Evolutionary conservation across 2,329 filamentous ascomycete species (phyloP), one percentile per base, ranked within the genome.

Genomic region (Pyrenophora teres): DNA sequence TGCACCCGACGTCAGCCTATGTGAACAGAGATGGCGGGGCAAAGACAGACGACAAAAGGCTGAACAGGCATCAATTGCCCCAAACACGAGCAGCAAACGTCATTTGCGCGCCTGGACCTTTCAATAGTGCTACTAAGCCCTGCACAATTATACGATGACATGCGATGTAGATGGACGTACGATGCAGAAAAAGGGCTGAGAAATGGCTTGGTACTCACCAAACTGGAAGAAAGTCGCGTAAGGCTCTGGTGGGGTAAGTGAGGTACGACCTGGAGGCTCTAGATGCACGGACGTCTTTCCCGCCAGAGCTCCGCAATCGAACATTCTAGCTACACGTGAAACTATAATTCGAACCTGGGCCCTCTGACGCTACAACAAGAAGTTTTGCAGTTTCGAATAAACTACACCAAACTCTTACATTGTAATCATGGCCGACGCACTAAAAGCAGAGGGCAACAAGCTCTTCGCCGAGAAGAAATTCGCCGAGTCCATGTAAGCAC

Each of bases 381-480:
- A 54, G 43, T 40, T 42, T 42, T 21, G 16, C 40, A 52, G 36
- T 38, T 33, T 21, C 21, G 15, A 16, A 9, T n/a, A 39, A 44
- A 46, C 44, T 52, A 40, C 51, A 27, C 16, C 19, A 9, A 30
- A 33, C 33, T 33, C 16, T 10, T 31, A 44, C 38, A 51, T 38
- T 48, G 40, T 35, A 52, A 78, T 33, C 59, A 87, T 87, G 85
- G 84, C 85, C 61, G 85, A 88, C 77, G 83, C 93, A 84, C 86
- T 99, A 70, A 99, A 99, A 83, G 91, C 92, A 70, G 88, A 94
- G 74, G 94, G 93, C 81, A 99, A 99, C 83, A 96, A 96, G 82
- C 92, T 95, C 77, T 99, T 99, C 77, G 88, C 91, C 62, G 92
- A 90, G 58, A 97, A 97, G 84, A 92, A 97, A 78, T 99, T 96